Percentiles rank a stretch among this genome's conserved stretches.
Conservation (phyloP, 352 stramenopile genomes). For the Phytophthora niederhauseri region DNA sequence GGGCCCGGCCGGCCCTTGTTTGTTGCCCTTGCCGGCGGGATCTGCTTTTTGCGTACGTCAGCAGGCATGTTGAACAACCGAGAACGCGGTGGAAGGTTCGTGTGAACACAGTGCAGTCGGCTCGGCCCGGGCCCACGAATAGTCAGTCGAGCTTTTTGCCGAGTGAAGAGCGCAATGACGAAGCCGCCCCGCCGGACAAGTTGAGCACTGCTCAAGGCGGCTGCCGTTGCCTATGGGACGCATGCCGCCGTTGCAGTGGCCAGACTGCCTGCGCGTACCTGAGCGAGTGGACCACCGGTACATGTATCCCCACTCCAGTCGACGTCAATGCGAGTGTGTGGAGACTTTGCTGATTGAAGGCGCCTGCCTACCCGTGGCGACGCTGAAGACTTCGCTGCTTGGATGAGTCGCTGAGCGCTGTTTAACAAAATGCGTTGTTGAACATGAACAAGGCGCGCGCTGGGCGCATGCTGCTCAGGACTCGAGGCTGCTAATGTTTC, state of each 20-base stretch:
- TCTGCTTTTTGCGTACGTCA: conserved; percentile 18
- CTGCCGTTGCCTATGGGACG: background rate
- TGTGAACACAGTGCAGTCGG: conserved; percentile 4
- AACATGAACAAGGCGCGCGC: too few relatives aligned
- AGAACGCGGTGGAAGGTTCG: conserved; percentile 8
- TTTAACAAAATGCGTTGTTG: background rate
- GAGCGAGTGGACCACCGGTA: background rate
- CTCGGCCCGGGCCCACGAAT: background rate
- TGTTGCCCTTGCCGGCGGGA: background rate
- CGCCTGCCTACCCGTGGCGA: too few relatives aligned
- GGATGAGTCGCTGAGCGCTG: too few relatives aligned
- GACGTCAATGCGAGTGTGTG: background rate
- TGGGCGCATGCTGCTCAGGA: too few relatives aligned
- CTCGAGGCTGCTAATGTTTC: too few relatives aligned
- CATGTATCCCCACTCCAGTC: background rate
- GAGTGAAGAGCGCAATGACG: background rate
- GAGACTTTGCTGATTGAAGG: background rate
- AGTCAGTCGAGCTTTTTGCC: background rate
- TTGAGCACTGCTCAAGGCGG: background rate
- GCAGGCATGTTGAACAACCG: conserved; percentile 24
- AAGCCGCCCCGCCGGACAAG: background rate
- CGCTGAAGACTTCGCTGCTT: too few relatives aligned
- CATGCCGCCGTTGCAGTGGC: background rate
- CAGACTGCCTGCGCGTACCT: background rate
- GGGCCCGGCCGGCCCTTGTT: too few relatives aligned